Conservation (phyloP, 1,284 basidiomycete species). For the Sphaerobolus stellatus region DNA sequence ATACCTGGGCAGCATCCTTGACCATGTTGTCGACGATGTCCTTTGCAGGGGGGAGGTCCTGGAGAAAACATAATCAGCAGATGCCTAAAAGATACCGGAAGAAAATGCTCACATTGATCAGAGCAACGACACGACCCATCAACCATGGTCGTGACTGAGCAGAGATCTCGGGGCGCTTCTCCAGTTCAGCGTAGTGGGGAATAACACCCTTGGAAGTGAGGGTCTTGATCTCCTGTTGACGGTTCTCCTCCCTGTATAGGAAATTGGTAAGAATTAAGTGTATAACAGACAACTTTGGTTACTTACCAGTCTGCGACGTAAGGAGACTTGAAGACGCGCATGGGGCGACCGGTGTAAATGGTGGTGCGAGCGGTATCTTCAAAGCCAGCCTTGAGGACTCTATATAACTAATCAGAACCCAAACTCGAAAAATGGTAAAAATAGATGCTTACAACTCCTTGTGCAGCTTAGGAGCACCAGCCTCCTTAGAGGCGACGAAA, state of each 20-base stretch:
- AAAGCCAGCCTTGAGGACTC: slow-evolving; percentile 57
- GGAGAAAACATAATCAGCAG: slow-evolving; percentile 25
- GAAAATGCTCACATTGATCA: slow-evolving; percentile 39
- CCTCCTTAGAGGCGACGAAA: slow-evolving; percentile 83
- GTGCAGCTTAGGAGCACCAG: slow-evolving; percentile 78
- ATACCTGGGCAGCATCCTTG: slow-evolving; percentile 54
- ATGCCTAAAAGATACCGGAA: slow-evolving; percentile 15
- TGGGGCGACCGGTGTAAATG: slow-evolving; percentile 86
- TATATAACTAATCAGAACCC: background rate
- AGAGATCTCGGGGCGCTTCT: slow-evolving; percentile 75
- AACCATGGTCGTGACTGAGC: slow-evolving; percentile 61
- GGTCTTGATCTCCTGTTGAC: slow-evolving; percentile 71
- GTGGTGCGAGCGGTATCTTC: slow-evolving; percentile 76
- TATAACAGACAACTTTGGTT: background rate
- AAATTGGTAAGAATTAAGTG: slow-evolving; percentile 1
- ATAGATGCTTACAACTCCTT: slow-evolving; percentile 57
- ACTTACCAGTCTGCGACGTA: slow-evolving; percentile 77
- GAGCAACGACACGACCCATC: slow-evolving; percentile 76
- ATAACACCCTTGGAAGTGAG: slow-evolving; percentile 77
- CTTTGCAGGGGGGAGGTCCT: slow-evolving; percentile 76
- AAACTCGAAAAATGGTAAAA: background rate
- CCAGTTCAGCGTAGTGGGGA: slow-evolving; percentile 68
- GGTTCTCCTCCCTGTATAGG: slow-evolving; percentile 55
- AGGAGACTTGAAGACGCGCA: slow-evolving; percentile 78
- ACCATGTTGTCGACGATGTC: slow-evolving; percentile 83